These are phyloP conservation scores for Aspergillus udagawae DNA, from an alignment of 2,329 filamentous ascomycete species.

Conservation along the genomic window DNA sequence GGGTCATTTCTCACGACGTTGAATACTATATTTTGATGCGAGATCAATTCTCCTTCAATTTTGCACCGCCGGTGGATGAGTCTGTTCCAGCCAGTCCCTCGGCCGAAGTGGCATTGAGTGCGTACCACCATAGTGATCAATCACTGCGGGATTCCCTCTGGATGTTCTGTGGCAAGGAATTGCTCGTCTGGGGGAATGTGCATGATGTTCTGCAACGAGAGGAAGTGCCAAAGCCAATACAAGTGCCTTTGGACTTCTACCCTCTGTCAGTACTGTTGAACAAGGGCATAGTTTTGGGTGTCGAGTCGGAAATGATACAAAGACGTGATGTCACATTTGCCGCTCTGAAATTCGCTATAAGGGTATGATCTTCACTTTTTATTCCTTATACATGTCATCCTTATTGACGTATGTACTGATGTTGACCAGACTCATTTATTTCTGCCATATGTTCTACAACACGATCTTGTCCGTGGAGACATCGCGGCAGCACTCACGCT, in stretches of 20 bases:
- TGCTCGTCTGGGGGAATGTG: conserved; percentile 86
- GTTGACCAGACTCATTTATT: conserved; percentile 80
- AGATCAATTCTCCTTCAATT: conserved; percentile 62
- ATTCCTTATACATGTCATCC: background rate
- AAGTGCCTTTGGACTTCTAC: conserved; percentile 89
- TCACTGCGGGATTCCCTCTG: conserved; percentile 82
- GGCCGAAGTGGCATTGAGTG: conserved; percentile 42
- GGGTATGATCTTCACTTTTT: conserved; percentile 54
- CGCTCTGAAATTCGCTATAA: conserved; percentile 79
- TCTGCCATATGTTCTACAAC: conserved; percentile 78
- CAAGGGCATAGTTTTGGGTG: conserved; percentile 84
- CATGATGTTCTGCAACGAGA: conserved; percentile 74
- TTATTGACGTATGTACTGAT: conserved; percentile 6
- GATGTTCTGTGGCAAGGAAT: conserved; percentile 84
- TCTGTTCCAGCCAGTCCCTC: conserved; percentile 48
- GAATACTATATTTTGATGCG: conserved; percentile 93
- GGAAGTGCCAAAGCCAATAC: conserved; percentile 70
- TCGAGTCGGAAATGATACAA: conserved; percentile 92
- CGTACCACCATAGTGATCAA: conserved; percentile 42
- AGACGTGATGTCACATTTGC: conserved; percentile 87
- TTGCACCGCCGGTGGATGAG: conserved; percentile 46
- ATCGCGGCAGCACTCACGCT: conserved; percentile 76
- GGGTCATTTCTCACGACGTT: conserved; percentile 89
- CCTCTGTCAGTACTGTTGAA: conserved; percentile 81
- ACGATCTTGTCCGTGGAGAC: conserved; percentile 71